These are phyloP conservation scores for Wickerhamiella qilinensis DNA, from an alignment of 805 yeast species.

Conservation along the genomic window DNA sequence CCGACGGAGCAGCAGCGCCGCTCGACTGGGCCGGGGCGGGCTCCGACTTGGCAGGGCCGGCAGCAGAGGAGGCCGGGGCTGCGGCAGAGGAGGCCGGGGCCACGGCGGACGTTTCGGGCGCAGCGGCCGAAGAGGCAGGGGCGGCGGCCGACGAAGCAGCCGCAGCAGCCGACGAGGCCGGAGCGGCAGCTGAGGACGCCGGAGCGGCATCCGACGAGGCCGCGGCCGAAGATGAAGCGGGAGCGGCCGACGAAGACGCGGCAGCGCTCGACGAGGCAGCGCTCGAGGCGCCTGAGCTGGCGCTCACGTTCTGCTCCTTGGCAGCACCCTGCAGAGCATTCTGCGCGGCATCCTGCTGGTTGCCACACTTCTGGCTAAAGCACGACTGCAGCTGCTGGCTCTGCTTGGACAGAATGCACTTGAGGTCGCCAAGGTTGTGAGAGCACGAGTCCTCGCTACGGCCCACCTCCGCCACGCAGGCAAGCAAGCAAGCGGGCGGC, in stretches of 20 bases:
- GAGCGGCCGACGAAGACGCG: constrained; percentile 2
- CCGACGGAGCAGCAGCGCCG: too few species aligned
- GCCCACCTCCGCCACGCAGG: constrained; percentile 65
- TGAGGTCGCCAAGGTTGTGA: constrained; percentile 27
- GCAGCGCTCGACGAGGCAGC: constrained; percentile 1
- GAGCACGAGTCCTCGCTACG: constrained; percentile 24
- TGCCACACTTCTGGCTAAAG: constrained; percentile 54
- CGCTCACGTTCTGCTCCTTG: constrained; percentile 6
- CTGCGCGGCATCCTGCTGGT: constrained; percentile 42
- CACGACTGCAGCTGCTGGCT: constrained; percentile 40
- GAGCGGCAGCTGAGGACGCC: not conserved
- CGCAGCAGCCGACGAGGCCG: constrained; percentile 3
- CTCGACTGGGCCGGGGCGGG: constrained; percentile 2
- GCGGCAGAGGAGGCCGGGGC: not conserved
- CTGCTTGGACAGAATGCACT: constrained; percentile 36
- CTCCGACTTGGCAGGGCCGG: constrained; percentile 1
- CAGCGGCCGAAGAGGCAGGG: constrained; percentile 1
- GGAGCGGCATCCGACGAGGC: not conserved
- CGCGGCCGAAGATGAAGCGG: constrained; percentile 3
- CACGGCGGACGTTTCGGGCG: too few species aligned
- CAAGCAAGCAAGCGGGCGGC: constrained; percentile 85
- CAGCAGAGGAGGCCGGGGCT: constrained; percentile 2
- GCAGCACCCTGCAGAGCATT: constrained; percentile 31
- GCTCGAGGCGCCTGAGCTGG: constrained; percentile 4
- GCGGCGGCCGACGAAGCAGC: constrained; percentile 2